These are phyloP conservation scores for Chrysosporium keratinophilum DNA, from an alignment of 2,329 filamentous ascomycete species.

Conservation along the genomic window DNA sequence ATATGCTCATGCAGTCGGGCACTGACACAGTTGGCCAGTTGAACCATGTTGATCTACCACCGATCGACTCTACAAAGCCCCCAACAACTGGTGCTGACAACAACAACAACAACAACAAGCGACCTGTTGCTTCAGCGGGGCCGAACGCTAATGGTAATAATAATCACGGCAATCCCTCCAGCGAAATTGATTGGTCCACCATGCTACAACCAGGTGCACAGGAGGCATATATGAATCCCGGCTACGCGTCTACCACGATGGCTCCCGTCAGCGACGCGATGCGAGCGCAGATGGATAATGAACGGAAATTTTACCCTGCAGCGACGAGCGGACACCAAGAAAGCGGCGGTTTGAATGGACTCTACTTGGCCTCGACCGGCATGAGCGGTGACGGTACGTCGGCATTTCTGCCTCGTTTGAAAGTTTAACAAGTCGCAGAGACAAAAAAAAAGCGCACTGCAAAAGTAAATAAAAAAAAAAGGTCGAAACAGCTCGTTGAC, in stretches of 20 bases:
- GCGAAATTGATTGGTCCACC: slow-evolving; percentile 60
- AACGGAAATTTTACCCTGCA: slow-evolving; percentile 41
- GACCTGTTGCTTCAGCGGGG: slow-evolving; percentile 49
- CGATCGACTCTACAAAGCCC: slow-evolving; percentile 36
- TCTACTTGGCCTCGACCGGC: slow-evolving; percentile 40
- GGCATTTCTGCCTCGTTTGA: slow-evolving; percentile 35
- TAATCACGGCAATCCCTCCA: slow-evolving; percentile 19
- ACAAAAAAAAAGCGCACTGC: slow-evolving; percentile 33
- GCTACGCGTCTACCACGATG: slow-evolving; percentile 52
- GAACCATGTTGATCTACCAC: slow-evolving; percentile 34
- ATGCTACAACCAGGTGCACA: slow-evolving; percentile 67
- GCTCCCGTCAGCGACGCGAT: slow-evolving; percentile 58
- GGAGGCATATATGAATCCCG: slow-evolving; percentile 52
- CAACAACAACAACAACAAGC: slow-evolving; percentile 29
- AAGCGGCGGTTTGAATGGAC: slow-evolving; percentile 38
- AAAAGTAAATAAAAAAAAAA: slow-evolving; percentile 20
- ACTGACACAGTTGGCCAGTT: slow-evolving; percentile 34
- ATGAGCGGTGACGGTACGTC: slow-evolving; percentile 39
- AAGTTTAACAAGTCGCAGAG: slow-evolving; percentile 28
- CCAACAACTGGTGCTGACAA: slow-evolving; percentile 27
- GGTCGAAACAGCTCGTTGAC: slow-evolving; percentile 41
- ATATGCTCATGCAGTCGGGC: slow-evolving; percentile 33
- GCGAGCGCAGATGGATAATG: slow-evolving; percentile 53
- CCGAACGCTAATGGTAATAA: slow-evolving; percentile 47
- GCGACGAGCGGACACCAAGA: slow-evolving; percentile 26